Conservation (phyloP, 805 yeast species). For the Candida xyloterini region DNA sequence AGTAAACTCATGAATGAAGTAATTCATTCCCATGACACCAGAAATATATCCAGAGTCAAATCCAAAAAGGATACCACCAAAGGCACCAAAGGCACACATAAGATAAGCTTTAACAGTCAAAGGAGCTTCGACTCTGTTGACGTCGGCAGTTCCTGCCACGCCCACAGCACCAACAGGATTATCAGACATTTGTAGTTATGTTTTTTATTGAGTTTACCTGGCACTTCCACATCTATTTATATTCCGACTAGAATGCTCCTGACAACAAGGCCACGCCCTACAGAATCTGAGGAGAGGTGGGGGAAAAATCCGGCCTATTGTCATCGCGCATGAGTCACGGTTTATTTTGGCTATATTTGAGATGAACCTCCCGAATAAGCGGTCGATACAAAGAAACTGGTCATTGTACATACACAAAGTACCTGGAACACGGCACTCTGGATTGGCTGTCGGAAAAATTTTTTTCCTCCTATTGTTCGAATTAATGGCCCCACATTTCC, state of each 20-base stretch:
- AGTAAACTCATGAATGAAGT: conserved; percentile 33
- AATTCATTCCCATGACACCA: conserved; percentile 64
- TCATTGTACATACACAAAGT: background rate
- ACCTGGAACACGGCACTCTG: background rate
- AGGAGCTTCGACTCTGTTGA: conserved; percentile 36
- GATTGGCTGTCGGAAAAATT: conserved; percentile 1
- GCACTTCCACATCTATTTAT: conserved; percentile 2
- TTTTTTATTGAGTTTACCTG: background rate
- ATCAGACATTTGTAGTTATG: conserved; percentile 1
- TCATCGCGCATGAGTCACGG: background rate
- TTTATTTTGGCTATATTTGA: too few species aligned
- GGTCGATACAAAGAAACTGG: background rate
- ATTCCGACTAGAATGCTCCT: background rate
- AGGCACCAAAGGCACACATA: conserved; percentile 57
- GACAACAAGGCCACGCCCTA: too few species aligned
- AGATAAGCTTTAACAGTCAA: conserved; percentile 35
- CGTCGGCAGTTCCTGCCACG: conserved; percentile 15
- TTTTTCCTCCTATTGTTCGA: background rate
- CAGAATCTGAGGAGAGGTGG: conserved; percentile 1
- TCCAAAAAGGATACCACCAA: conserved; percentile 66
- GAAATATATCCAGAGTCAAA: conserved; percentile 69
- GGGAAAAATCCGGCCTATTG: conserved; percentile 10
- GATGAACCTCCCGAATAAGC: background rate
- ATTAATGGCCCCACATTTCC: conserved; percentile 5
- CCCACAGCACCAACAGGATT: conserved; percentile 5